Evolutionary conservation across 1,284 basidiomycete genomes (phyloP).

Genomic region (Apiotrichum porosum): DNA sequence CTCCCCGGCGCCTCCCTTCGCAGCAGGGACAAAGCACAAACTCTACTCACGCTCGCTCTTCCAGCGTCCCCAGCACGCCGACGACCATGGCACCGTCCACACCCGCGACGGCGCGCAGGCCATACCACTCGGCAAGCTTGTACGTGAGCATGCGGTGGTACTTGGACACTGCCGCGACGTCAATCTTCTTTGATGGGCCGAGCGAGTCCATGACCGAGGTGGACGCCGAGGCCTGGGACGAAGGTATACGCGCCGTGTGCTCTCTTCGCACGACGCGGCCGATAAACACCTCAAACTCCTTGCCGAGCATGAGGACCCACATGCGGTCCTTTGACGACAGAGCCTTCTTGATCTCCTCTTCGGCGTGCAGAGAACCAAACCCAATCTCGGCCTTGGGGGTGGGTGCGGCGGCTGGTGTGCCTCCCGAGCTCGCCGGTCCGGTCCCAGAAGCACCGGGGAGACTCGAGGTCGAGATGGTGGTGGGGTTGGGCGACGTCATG

Average conservation of each 20-base stretch:
- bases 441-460: not conserved
- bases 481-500: constrained; percentile 11
- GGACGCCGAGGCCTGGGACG: constrained; percentile 5
- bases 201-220: constrained; percentile 17
- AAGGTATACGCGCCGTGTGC: constrained; percentile 5
- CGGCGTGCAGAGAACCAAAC: constrained; percentile 28
- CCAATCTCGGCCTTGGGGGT: constrained; percentile 33
- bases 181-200: constrained; percentile 22
- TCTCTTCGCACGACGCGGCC: constrained; percentile 19
- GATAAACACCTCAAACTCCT: constrained; percentile 41
- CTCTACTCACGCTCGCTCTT: constrained; percentile 30
- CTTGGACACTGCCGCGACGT: constrained; percentile 26
- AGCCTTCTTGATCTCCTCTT: constrained; percentile 38
- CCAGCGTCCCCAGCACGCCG: constrained; percentile 29
- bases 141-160: constrained; percentile 46
- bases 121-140: constrained; percentile 46
- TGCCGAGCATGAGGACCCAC: constrained; percentile 38
- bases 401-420: not conserved
- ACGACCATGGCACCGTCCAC: constrained; percentile 27
- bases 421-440: not conserved
- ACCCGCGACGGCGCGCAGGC: constrained; percentile 30
- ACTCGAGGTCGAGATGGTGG: constrained; percentile 11
- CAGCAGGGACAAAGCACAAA: too few relatives aligned
- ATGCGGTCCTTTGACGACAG: constrained; percentile 38
- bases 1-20: too few relatives aligned